Evolutionary conservation across 257 asterid genomes (phyloP), one percentile per base, ranked within the genome.

Genomic region (Plantago elongata): DNA sequence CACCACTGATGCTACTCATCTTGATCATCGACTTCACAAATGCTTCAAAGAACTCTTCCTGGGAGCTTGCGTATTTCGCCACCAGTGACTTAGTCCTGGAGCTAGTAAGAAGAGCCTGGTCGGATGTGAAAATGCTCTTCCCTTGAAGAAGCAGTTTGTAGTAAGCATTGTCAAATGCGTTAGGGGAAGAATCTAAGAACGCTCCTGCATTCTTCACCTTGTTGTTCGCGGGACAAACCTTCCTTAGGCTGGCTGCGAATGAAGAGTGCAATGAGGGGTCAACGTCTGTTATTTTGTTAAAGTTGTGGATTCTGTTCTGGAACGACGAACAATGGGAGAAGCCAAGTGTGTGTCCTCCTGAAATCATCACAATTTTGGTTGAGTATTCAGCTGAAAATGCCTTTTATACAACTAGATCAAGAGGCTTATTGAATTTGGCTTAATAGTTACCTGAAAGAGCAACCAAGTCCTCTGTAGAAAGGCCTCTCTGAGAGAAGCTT

Each of bases 261-360:
- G 91, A 79, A 9, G 78, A 63, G 15, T 79, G 71, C 74, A 85
- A 1, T 3, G 91, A 65, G 0, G 96, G 96, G 43, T 90, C 96
- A 11, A 88, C 69, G 27, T 75, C 75, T 10, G 57, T 74, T 18
- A 30, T 50, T 5, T 17, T 57, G 79, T 70, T 78, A 69, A 90
- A 90, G 54, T 79, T 80, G 84, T 88, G 94, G 82, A 90, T 85
- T 64, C 96, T 76, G 68, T 87, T 90, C 60, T 88, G 87, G 86
- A 90, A 87, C 9, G 96, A 90, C 22, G 88, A 83, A 45, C 96
- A 90, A 54, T 85, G 96, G 63, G 97, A 78, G 77, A 90, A 90
- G 9, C 96, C 97, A 0, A 87, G 83, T 4, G 94, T 90, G 71
- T 90, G 97, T 4, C 96, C 97, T 75, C 97, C 96, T 90, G 78